A percentile compares a stretch with the other conserved stretches of the same genome.
These are phyloP conservation scores for Hypoxylon crocopeplum DNA, from an alignment of 495 filamentous ascomycete genomes.

Conservation along the genomic window DNA sequence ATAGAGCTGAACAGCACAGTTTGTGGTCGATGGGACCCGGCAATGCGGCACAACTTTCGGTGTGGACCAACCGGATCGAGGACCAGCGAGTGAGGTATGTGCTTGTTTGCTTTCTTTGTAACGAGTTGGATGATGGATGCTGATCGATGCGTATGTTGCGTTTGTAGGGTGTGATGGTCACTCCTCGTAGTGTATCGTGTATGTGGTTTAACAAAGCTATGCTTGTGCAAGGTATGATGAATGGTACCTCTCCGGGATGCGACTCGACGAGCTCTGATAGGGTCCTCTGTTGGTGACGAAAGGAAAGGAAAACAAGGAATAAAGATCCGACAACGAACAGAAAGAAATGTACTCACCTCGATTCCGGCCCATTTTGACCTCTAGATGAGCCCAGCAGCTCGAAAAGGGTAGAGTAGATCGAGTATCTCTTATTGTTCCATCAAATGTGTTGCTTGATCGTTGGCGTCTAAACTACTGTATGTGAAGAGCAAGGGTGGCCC, in stretches of 20 bases:
- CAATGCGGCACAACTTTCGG: constrained; percentile 29
- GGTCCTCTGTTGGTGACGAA: constrained; percentile 1
- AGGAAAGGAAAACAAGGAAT: background rate
- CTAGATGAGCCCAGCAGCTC: constrained; percentile 6
- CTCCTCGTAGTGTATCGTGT: constrained; percentile 3
- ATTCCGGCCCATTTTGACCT: constrained; percentile 51
- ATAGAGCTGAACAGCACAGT: background rate
- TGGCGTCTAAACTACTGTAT: constrained; percentile 13
- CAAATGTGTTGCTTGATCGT: constrained; percentile 14
- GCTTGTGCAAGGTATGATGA: constrained; percentile 32
- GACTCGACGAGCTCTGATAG: constrained; percentile 3
- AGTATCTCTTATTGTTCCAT: constrained; percentile 32
- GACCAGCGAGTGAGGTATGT: background rate
- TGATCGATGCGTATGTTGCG: constrained; percentile 10
- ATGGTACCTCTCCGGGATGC: constrained; percentile 19
- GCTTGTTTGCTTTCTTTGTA: constrained; percentile 16
- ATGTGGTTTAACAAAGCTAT: constrained; percentile 22
- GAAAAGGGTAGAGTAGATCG: background rate
- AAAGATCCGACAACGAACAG: background rate
- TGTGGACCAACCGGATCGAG: constrained; percentile 13
- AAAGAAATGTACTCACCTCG: constrained; percentile 52
- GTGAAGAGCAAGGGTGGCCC: constrained; percentile 26
- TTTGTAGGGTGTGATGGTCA: constrained; percentile 7
- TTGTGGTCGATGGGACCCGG: constrained; percentile 13
- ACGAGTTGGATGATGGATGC: constrained; percentile 2